Evolutionary conservation across 345 rosid genomes (phyloP).

Genomic region (Psidium guajava): DNA sequence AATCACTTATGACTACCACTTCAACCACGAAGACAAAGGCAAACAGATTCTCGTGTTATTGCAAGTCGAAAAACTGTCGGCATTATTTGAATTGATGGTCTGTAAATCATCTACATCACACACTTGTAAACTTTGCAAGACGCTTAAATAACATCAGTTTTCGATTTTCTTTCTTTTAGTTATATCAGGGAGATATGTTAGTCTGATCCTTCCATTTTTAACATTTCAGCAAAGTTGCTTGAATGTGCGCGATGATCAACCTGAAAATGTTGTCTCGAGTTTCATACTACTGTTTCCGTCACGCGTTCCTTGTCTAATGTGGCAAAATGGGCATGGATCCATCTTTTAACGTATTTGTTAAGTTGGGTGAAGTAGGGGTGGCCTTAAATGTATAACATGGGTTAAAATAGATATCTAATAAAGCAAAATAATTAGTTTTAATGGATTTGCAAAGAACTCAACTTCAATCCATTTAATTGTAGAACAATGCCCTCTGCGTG

Average conservation of each 20-base stretch:
- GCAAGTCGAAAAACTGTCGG: constrained; percentile 48
- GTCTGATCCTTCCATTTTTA: not conserved
- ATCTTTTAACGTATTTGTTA: too few species aligned
- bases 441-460: not conserved
- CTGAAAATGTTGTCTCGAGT: not conserved
- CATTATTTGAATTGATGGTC: constrained; percentile 29
- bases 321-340: not conserved
- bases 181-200: not conserved
- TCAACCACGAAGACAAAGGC: constrained; percentile 48
- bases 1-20: constrained; percentile 49
- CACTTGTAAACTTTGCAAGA: not conserved
- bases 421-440: not conserved
- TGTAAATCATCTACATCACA: not conserved
- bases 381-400: not conserved
- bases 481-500: not conserved
- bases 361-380: too few species aligned
- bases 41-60: constrained; percentile 41
- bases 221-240: not conserved
- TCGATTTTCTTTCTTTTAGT: not conserved
- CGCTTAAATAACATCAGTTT: not conserved
- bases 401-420: not conserved
- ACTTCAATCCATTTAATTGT: not conserved
- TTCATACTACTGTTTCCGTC: not conserved
- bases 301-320: not conserved
- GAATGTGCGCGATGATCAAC: not conserved